Evolutionary conservation across 2,329 filamentous ascomycete genomes (phyloP).

Genomic region (Cordyceps tenuipes): DNA sequence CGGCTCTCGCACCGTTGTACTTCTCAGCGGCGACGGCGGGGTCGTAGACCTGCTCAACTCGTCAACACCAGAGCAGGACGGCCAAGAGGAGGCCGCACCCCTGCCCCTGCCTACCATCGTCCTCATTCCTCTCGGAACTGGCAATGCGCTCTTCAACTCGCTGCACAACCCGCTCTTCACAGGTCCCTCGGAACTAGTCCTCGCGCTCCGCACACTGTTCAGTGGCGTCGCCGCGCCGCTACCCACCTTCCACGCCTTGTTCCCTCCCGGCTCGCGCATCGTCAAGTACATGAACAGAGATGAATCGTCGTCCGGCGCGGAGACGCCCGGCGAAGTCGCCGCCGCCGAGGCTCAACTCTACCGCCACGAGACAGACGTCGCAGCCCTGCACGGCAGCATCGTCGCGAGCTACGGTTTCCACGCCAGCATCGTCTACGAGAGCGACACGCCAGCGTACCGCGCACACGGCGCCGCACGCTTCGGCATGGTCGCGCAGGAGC

Average conservation of each 20-base stretch:
- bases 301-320: not conserved
- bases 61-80: slow-evolving; percentile 15
- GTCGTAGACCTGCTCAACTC: slow-evolving; percentile 75
- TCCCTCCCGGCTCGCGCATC: slow-evolving; percentile 49
- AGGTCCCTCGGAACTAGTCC: slow-evolving; percentile 34
- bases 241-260: slow-evolving; percentile 54
- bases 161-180: slow-evolving; percentile 49
- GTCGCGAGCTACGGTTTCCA: slow-evolving; percentile 89
- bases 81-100: not conserved
- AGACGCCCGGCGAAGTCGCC: slow-evolving; percentile 2
- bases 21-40: slow-evolving; percentile 84
- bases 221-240: slow-evolving; percentile 45
- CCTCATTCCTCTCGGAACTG: slow-evolving; percentile 55
- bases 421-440: slow-evolving; percentile 80
- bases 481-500: slow-evolving; percentile 70
- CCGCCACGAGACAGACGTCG: slow-evolving; percentile 26
- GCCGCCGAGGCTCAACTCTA: slow-evolving; percentile 13
- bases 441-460: slow-evolving; percentile 75
- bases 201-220: slow-evolving; percentile 51
- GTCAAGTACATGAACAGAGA: slow-evolving; percentile 29
- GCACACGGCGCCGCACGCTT: slow-evolving; percentile 71
- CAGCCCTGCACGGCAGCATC: slow-evolving; percentile 61
- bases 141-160: slow-evolving; percentile 57
- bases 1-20: slow-evolving; percentile 50
- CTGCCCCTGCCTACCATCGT: slow-evolving; percentile 35